Conservation (phyloP, 768 basidiomycete genomes). For the Boletus sp. region DNA sequence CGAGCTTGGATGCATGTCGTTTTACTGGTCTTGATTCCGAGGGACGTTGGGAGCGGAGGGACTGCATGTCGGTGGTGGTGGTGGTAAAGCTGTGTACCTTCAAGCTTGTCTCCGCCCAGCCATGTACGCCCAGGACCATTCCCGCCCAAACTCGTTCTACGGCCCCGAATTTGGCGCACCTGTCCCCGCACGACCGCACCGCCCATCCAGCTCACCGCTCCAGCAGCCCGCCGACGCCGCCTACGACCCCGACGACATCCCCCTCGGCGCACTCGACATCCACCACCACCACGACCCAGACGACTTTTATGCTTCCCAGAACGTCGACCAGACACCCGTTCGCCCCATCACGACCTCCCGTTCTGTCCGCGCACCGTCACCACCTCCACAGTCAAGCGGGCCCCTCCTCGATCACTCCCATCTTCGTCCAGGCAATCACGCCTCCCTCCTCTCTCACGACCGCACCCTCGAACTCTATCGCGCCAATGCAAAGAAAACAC, state of each 20-base stretch:
- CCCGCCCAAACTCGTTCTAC: conserved; percentile 37
- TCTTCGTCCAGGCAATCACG: conserved; percentile 88
- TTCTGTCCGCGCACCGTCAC: conserved; percentile 66
- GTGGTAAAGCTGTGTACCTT: conserved; percentile 12
- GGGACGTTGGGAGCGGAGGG: conserved; percentile 52
- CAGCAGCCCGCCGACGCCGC: conserved; percentile 32
- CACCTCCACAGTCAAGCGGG: conserved; percentile 46
- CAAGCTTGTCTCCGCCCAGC: conserved; percentile 18
- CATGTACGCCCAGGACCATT: conserved; percentile 35
- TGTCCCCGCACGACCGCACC: conserved; percentile 12
- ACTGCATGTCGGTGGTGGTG: conserved; percentile 44
- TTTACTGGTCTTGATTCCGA: conserved; percentile 42
- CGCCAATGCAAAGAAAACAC: conserved; percentile 96
- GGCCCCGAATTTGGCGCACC: conserved; percentile 23
- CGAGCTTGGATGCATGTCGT: conserved; percentile 30
- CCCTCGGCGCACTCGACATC: conserved; percentile 28
- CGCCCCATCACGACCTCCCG: conserved; percentile 45
- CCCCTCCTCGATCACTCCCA: conserved; percentile 90
- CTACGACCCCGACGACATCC: conserved; percentile 42
- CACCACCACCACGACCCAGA: conserved; percentile 38
- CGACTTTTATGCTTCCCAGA: conserved; percentile 37
- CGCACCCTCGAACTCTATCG: conserved; percentile 97
- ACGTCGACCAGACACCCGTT: conserved; percentile 26
- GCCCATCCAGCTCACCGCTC: conserved; percentile 22
- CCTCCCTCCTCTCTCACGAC: conserved; percentile 90